phyloP scores from a whole-genome alignment of 2,329 filamentous ascomycete species.

The Mariannaea elegans region DNA sequence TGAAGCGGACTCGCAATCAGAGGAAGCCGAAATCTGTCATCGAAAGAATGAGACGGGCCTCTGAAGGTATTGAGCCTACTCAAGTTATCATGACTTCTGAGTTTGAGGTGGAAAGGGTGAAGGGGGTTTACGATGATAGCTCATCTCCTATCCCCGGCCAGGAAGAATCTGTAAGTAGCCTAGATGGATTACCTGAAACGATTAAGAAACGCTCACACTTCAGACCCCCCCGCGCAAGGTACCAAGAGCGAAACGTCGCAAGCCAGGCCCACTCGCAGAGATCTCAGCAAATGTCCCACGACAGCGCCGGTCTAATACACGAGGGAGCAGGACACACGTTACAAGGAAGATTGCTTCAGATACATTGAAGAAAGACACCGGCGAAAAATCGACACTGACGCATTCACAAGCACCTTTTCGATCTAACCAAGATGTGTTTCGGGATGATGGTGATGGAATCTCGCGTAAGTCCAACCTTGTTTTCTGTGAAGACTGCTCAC shows the following conservation, averaged over 20 bases:
- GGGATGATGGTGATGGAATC: constrained; percentile 39
- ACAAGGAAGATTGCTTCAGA: constrained; percentile 28
- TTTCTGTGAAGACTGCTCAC: constrained; percentile 17
- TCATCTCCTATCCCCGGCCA: constrained; percentile 57
- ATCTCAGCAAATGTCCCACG: constrained; percentile 47
- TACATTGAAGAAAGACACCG: constrained; percentile 27
- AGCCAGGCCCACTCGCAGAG: constrained; percentile 44
- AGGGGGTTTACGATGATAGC: constrained; percentile 68
- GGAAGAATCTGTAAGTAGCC: constrained; percentile 54
- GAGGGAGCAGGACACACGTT: constrained; percentile 24
- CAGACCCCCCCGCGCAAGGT: constrained; percentile 44
- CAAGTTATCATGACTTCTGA: constrained; percentile 71
- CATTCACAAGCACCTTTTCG: constrained; percentile 32
- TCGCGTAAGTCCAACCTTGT: constrained; percentile 33
- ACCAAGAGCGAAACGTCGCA: constrained; percentile 44
- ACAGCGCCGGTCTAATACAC: constrained; percentile 35
- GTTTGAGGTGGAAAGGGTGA: constrained; percentile 59
- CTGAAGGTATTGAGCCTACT: constrained; percentile 67
- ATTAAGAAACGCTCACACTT: constrained; percentile 17
- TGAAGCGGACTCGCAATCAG: constrained; percentile 80
- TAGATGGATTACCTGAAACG: neutral
- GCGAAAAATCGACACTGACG: constrained; percentile 17
- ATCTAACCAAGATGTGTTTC: constrained; percentile 43
- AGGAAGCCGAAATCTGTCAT: constrained; percentile 79
- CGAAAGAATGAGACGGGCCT: constrained; percentile 70